Evolutionary conservation across 2,329 filamentous ascomycete species (phyloP), one percentile per base, ranked within the genome.

Genomic region (Rutstroemia sydowiana): DNA sequence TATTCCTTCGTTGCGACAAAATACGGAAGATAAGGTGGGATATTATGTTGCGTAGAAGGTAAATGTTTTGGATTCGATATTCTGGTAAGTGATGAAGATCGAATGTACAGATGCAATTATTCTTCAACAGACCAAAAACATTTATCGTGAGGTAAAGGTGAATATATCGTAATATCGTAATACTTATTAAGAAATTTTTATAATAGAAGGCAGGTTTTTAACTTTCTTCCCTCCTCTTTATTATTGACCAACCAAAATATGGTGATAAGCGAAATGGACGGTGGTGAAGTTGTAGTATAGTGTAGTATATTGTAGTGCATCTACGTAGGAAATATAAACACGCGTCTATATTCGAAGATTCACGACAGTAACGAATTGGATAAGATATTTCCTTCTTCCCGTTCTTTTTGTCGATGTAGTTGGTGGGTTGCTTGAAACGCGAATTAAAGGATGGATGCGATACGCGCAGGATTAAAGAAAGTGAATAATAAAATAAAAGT

Each of bases 1-100:
- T 20, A 36, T 54, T 52, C 50, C 48, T 57, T 65, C 44, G 59
- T 65, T 62, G 60, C 63, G 59, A 62, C 65, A 61, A 65, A 64
- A 63, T 61, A 48, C 48, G 34, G 39, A 40, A 13, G 30, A 40
- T 13, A 26, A 26, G 23, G 30, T 43, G 28, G 18, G 32, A 36
- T 50, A 28, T 31, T 20, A 32, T 46, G 30, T 30, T 41, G 39
- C 20, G 32, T 36, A 37, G 45, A 43, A 34, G 21, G 14, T 43
- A 44, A 16, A 4, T 4, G 23, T 26, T 4, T 26, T 4, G 23
- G 8, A 26, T 26, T 26, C 23, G 23, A 26, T 26, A 26, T n/a
- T n/a, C n/a, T n/a, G n/a, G n/a, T 4, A 26, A 8, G 23, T 26
- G 23, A 26, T 26, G 4, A 26, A 26, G 23, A 26, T 26, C 23